Evolutionary conservation across 306 rosid species (phyloP), one percentile per base, ranked within the genome.

Genomic region (Prunus padus): DNA sequence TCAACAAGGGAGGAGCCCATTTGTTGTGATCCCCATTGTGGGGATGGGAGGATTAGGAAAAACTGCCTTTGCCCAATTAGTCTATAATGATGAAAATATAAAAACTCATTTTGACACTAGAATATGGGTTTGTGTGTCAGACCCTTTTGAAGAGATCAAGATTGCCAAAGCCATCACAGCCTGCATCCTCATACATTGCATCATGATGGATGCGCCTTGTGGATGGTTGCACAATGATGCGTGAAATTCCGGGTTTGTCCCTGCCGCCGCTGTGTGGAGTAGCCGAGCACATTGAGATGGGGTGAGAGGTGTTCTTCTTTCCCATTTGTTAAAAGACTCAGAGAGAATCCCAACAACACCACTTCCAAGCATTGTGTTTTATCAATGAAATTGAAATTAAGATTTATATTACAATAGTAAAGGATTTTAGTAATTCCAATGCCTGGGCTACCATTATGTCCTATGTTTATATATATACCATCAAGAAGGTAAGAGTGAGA

Each of bases 251-350:
- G 11, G 86, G 88, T 8, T 23, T 79, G 16, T 79, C 81, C 19
- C 68, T 61, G 45, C 92, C 91, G 14, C 86, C 83, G 37, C 28
- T 2, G 28, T 26, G 28, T 81, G 89, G 54, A 95, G 92, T 11
- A 95, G 79, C 57, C 92, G 82, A 75, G 97, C 97, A 76, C 98
- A 95, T 86, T 95, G 97, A 60, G 90, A 87, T 22, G 98, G 98
- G 13, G 96, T 79, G 62, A 95, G 77, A 67, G 97, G 97, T 28
- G 82, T 90, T 80, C 98, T 92, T 80, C 98, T 90, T 50, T 94
- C 98, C 98, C 98, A 94, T 81, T 94, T 94, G 66, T 92, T 87
- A 62, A 79, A 82, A 15, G 97, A 69, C 83, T 94, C 98, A 0
- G 93, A 85, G 0, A 94, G 83, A 62, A 95, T 90, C 86, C 98